Conservation (phyloP, 225 moss, liverwort and hornwort genomes). For the Pleurozium schreberi region DNA sequence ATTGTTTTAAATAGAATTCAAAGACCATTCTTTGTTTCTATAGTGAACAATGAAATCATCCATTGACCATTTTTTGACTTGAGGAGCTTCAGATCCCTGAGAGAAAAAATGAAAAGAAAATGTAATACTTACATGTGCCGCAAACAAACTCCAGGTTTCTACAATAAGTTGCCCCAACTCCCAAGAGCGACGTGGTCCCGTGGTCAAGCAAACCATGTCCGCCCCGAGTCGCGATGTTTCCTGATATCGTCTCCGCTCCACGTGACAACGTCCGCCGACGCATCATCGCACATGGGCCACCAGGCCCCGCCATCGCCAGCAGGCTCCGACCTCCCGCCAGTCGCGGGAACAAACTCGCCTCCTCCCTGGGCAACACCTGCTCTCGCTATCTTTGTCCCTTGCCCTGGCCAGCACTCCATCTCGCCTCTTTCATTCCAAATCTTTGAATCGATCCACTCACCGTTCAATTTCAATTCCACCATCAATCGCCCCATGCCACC, state of each 20-base stretch:
- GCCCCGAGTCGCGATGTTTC: not conserved
- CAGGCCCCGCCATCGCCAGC: conserved; percentile 11
- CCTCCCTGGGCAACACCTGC: not conserved
- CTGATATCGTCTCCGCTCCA: conserved; percentile 6
- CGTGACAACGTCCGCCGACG: conserved; percentile 34
- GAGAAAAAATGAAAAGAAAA: not conserved
- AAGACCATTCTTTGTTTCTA: no score
- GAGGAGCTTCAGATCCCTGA: no score
- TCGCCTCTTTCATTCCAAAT: not conserved
- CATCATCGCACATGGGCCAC: conserved; percentile 20
- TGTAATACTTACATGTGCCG: no score
- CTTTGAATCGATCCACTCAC: not conserved
- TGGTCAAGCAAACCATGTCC: not conserved
- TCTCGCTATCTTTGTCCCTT: not conserved
- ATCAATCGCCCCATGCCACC: not conserved
- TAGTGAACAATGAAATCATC: no score
- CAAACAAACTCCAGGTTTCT: no score
- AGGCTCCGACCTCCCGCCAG: not conserved
- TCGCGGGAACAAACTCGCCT: not conserved
- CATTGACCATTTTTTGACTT: no score
- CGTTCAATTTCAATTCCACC: not conserved
- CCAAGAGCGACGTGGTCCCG: not conserved
- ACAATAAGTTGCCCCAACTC: no score
- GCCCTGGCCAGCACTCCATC: no score
- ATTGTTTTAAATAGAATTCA: no score